Conservation (phyloP, 2,329 filamentous ascomycete species). For the Orbilia brochopaga region DNA sequence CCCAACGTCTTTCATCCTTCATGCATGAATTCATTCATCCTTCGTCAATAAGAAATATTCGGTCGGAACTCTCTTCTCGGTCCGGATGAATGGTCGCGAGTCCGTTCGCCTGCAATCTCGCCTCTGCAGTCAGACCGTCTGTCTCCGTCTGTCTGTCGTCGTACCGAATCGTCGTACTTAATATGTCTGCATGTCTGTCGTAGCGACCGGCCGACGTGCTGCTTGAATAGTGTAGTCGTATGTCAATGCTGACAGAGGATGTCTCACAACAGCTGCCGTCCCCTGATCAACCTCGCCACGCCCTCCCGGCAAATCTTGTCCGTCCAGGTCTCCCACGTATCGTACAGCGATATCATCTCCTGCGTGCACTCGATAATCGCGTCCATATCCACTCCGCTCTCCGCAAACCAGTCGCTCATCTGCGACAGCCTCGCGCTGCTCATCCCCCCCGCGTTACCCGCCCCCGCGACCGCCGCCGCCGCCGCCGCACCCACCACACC, state of each 20-base stretch:
- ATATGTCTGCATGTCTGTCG: background rate
- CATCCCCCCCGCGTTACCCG: conserved; percentile 48
- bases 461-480: conserved; percentile 52
- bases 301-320: conserved; percentile 71
- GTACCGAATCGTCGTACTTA: no score
- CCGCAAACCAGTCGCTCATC: conserved; percentile 80
- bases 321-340: conserved; percentile 71
- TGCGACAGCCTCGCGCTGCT: conserved; percentile 67
- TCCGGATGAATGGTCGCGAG: background rate
- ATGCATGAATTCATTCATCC: conserved; percentile 43
- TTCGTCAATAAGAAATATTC: conserved; percentile 16
- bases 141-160: no score
- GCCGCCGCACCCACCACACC: conserved; percentile 18
- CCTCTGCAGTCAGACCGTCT: background rate
- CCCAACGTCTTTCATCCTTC: conserved; percentile 35
- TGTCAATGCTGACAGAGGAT: conserved; percentile 2
- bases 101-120: conserved; percentile 8
- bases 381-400: conserved; percentile 82
- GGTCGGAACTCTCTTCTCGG: conserved; percentile 2
- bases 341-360: conserved; percentile 88
- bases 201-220: background rate
- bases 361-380: conserved; percentile 87
- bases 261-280: conserved; percentile 60
- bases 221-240: no score
- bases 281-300: conserved; percentile 68